Evolutionary conservation across 164 flowering plant species (phyloP).

Genomic region (Berberis thunbergii): DNA sequence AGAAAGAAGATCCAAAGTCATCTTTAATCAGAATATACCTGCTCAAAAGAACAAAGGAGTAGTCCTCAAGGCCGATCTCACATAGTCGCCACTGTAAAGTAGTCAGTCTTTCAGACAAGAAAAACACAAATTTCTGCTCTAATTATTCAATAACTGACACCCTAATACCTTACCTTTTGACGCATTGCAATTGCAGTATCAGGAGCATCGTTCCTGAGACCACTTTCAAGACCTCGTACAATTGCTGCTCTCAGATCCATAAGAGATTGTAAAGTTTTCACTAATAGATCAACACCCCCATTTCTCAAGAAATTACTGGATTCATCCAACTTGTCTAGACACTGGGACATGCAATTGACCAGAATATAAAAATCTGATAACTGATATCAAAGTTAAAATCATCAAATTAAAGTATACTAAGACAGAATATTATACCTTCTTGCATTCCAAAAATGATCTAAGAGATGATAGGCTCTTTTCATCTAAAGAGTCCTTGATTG

Average conservation of each 20-base stretch:
- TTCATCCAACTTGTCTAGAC: conserved; percentile 46
- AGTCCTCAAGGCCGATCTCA: conserved; percentile 97
- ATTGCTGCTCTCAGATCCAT: conserved; percentile 47
- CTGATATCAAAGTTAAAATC: not conserved
- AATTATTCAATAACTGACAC: too few species aligned
- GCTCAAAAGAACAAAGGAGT: conserved; percentile 86
- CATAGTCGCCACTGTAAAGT: conserved; percentile 86
- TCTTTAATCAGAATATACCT: conserved; percentile 32
- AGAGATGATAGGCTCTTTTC: conserved; percentile 41
- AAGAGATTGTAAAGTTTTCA: conserved; percentile 53
- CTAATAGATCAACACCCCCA: conserved; percentile 28
- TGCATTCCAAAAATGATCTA: conserved; percentile 53
- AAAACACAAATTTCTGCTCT: too few species aligned
- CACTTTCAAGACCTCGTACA: conserved; percentile 86
- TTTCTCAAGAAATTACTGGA: conserved; percentile 20
- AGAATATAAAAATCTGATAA: conserved; percentile 6
- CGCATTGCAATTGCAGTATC: conserved; percentile 96
- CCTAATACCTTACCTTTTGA: conserved; percentile 50
- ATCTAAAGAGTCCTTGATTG: conserved; percentile 65
- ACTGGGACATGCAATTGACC: conserved; percentile 26
- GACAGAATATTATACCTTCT: conserved; percentile 40
- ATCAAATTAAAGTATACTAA: not conserved
- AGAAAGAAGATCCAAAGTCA: not conserved
- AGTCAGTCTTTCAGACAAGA: not conserved
- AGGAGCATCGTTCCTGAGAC: conserved; percentile 91